phyloP scores from a whole-genome alignment of 305 asterid genomes.

The Solanum aculeatissimum region DNA sequence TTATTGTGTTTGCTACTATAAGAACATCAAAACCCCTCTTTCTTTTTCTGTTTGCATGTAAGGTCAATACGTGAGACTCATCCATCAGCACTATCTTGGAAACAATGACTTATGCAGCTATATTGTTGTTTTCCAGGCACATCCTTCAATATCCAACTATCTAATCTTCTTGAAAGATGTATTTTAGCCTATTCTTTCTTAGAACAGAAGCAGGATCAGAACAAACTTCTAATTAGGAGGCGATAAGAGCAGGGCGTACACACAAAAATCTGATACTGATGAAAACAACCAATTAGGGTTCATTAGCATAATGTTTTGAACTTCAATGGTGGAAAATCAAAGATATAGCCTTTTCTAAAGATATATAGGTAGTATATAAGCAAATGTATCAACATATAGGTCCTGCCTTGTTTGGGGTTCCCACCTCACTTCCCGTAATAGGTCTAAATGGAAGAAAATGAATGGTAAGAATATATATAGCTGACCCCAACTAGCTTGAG shows the following conservation, averaged over 20 bases:
- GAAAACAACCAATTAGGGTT: not conserved
- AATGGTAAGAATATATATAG: not conserved
- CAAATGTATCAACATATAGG: not conserved
- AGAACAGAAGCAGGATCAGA: not conserved
- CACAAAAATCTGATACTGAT: not conserved
- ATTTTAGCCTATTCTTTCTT: not conserved
- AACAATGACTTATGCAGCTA: not conserved
- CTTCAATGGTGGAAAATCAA: not conserved
- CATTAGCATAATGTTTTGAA: not conserved
- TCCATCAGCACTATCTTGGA: not conserved
- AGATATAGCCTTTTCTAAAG: not conserved
- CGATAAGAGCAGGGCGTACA: not conserved
- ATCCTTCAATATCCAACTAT: not conserved
- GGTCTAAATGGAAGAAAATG: not conserved
- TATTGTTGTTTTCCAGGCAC: not conserved
- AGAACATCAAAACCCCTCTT: not conserved
- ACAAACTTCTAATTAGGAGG: not conserved
- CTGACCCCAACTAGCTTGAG: not conserved
- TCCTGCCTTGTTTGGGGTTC: not conserved
- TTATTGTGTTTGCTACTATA: not conserved
- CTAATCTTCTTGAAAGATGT: not conserved
- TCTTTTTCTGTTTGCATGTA: not conserved
- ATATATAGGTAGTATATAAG: not conserved
- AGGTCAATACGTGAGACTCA: not conserved
- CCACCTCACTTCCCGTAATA: not conserved